A percentile compares a stretch with the other conserved stretches of the same genome.
Conservation (phyloP, 2,329 filamentous ascomycete genomes). For the Raffaelea ambrosiae region DNA sequence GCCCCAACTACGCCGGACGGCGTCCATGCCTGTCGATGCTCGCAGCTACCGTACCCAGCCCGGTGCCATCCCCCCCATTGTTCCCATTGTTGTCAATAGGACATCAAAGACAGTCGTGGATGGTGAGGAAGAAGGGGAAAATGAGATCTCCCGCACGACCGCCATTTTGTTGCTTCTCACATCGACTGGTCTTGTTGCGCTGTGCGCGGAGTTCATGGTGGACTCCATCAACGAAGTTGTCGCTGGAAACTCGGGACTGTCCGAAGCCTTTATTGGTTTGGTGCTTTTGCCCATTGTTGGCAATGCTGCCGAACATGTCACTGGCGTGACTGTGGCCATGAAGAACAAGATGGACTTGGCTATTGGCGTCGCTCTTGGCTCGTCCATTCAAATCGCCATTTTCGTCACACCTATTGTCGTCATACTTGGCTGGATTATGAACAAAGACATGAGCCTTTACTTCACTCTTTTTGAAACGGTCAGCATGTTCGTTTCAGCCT, state of each 20-base stretch:
- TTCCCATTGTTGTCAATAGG: constrained; percentile 21
- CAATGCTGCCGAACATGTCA: constrained; percentile 56
- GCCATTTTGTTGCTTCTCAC: constrained; percentile 42
- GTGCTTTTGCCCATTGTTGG: constrained; percentile 55
- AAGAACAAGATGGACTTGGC: constrained; percentile 56
- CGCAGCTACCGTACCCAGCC: constrained; percentile 14
- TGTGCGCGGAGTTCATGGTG: constrained; percentile 55
- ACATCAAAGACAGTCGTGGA: constrained; percentile 7
- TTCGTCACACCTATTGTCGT: constrained; percentile 54
- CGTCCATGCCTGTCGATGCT: constrained; percentile 37
- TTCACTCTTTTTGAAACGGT: constrained; percentile 72
- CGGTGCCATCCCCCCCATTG: constrained; percentile 19
- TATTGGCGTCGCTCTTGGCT: constrained; percentile 52
- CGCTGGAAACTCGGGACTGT: constrained; percentile 32
- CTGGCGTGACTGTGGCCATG: constrained; percentile 48
- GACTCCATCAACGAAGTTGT: constrained; percentile 49
- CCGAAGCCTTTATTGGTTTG: constrained; percentile 50
- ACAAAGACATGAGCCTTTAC: constrained; percentile 53
- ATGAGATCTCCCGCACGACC: constrained; percentile 29
- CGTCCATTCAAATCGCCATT: constrained; percentile 52
- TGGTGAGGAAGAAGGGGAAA: constrained; percentile 19
- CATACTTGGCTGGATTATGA: constrained; percentile 49
- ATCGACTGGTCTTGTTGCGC: constrained; percentile 46
- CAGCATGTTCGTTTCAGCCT: constrained; percentile 59
- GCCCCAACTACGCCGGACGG: constrained; percentile 36